Evolutionary conservation across 805 yeast genomes (phyloP).

Genomic region (Alloascoidea hylecoeti): DNA sequence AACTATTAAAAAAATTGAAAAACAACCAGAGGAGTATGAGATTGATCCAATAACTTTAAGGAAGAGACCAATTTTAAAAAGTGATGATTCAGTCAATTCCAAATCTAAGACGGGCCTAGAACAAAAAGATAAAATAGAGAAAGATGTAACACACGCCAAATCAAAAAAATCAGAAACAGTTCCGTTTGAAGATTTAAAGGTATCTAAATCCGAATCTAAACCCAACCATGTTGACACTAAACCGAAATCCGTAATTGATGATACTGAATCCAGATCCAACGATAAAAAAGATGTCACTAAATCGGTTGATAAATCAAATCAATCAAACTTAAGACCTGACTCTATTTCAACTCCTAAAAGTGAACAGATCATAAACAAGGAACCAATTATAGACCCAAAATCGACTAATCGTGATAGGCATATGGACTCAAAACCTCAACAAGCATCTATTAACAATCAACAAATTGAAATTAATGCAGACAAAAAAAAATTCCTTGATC

Average conservation of each 20-base stretch:
- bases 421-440: too few species aligned
- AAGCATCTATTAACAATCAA: background rate
- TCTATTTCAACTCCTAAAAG: background rate
- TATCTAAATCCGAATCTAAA: too few species aligned
- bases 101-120: too few species aligned
- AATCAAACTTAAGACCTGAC: background rate
- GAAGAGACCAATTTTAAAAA: background rate
- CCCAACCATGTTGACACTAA: too few species aligned
- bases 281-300: background rate
- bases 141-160: background rate
- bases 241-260: too few species aligned
- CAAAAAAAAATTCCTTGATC: too few species aligned
- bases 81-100: background rate
- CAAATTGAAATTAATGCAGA: background rate
- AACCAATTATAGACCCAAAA: background rate
- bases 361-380: background rate
- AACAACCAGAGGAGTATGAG: background rate
- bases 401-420: too few species aligned
- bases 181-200: too few species aligned
- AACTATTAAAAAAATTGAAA: background rate
- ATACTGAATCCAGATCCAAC: too few species aligned
- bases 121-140: background rate
- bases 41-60: background rate
- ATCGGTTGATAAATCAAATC: background rate
- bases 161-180: background rate